Evolutionary conservation across 495 filamentous ascomycete species (phyloP).

Genomic region (Podospora sp.): DNA sequence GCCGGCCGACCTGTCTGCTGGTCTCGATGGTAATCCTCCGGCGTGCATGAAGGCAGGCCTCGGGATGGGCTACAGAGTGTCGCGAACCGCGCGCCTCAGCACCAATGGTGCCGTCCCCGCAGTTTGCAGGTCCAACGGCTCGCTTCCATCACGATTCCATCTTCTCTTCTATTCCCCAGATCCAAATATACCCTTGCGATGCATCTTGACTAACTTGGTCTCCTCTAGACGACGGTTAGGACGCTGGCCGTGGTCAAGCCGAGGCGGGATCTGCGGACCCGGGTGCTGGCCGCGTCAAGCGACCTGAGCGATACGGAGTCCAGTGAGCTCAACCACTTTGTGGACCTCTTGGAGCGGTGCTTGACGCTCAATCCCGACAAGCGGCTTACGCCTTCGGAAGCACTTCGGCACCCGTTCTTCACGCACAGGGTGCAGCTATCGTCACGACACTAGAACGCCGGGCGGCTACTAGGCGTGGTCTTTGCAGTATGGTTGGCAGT

Average conservation of each 20-base stretch:
- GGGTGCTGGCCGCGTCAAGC: slow-evolving; percentile 72
- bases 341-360: slow-evolving; percentile 85
- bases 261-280: slow-evolving; percentile 75
- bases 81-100: slow-evolving; percentile 16
- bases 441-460: slow-evolving; percentile 13
- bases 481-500: background rate
- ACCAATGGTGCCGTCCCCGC: slow-evolving; percentile 1
- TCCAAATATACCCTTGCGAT: slow-evolving; percentile 17
- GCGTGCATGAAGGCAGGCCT: slow-evolving; percentile 1
- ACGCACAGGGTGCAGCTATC: slow-evolving; percentile 28
- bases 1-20: background rate
- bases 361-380: slow-evolving; percentile 92
- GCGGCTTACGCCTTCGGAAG: slow-evolving; percentile 81
- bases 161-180: background rate
- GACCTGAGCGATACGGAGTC: slow-evolving; percentile 73
- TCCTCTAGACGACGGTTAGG: slow-evolving; percentile 61
- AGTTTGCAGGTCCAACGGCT: background rate
- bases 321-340: slow-evolving; percentile 78
- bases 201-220: slow-evolving; percentile 25
- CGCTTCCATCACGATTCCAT: slow-evolving; percentile 1
- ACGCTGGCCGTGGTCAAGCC: slow-evolving; percentile 77
- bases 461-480: background rate
- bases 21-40: slow-evolving; percentile 13
- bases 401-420: slow-evolving; percentile 83
- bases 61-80: slow-evolving; percentile 4